Evolutionary conservation across 2,329 filamentous ascomycete genomes (phyloP).

Genomic region (Scopulariopsis brevicaulis): DNA sequence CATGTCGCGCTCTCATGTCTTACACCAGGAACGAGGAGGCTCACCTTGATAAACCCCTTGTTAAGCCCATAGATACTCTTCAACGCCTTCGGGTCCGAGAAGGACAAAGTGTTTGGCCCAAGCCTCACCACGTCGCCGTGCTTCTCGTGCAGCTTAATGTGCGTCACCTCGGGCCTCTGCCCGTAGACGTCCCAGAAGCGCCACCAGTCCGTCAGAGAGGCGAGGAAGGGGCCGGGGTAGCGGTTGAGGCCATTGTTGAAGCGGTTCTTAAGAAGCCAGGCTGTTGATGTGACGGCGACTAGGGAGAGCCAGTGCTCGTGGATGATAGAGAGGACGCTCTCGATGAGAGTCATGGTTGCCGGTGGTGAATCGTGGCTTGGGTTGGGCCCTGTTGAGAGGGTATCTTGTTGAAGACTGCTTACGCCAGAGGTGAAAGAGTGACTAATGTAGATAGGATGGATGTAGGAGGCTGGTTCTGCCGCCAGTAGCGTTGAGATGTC

Average conservation of each 20-base stretch:
- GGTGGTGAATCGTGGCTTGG: not conserved
- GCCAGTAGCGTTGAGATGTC: no score
- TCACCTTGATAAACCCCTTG: slow-evolving; percentile 68
- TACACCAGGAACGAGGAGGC: slow-evolving; percentile 5
- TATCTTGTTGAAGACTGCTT: not conserved
- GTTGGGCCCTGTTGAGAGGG: not conserved
- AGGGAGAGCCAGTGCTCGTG: slow-evolving; percentile 87
- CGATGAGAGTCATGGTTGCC: not conserved
- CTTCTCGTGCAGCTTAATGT: slow-evolving; percentile 55
- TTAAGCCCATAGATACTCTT: slow-evolving; percentile 73
- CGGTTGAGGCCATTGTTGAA: slow-evolving; percentile 49
- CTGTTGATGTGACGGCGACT: slow-evolving; percentile 85
- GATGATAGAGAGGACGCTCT: slow-evolving; percentile 19
- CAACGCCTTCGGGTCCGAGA: slow-evolving; percentile 61
- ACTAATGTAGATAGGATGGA: not conserved
- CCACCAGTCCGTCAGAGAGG: slow-evolving; percentile 58
- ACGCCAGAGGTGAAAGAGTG: not conserved
- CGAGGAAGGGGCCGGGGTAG: slow-evolving; percentile 62
- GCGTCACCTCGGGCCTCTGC: slow-evolving; percentile 54
- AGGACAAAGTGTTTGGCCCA: slow-evolving; percentile 64
- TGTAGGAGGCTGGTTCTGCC: not conserved
- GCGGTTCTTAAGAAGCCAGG: slow-evolving; percentile 20
- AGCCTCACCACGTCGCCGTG: slow-evolving; percentile 65
- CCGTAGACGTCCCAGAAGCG: slow-evolving; percentile 57
- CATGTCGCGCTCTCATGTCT: not conserved